Conservation (phyloP, 148 eudicot species). For the Fagopyrum tataricum region DNA sequence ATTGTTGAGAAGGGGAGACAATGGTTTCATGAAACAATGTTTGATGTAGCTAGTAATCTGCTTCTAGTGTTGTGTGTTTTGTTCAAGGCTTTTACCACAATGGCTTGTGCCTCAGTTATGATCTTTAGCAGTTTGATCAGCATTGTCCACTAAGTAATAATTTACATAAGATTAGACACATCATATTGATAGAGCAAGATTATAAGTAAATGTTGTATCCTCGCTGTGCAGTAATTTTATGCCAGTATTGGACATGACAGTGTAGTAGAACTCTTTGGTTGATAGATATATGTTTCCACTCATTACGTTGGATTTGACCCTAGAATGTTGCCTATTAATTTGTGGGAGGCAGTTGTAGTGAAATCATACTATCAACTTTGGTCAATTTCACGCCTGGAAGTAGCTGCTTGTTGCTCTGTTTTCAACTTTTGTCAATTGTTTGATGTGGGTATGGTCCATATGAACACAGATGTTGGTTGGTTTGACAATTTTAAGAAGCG, state of each 20-base stretch:
- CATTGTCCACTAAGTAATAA: neutral
- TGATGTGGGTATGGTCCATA: neutral
- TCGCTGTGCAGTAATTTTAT: neutral
- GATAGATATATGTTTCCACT: neutral
- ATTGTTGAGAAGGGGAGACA: too few species aligned
- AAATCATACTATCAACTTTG: neutral
- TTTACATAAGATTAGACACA: neutral
- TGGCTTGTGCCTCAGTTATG: neutral
- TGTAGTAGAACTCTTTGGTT: neutral
- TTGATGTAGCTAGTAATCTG: neutral
- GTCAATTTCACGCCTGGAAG: neutral
- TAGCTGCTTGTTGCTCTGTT: neutral
- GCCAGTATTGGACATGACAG: neutral
- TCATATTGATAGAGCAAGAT: neutral
- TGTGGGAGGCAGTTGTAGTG: neutral
- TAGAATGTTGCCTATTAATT: neutral
- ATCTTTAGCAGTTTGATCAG: neutral
- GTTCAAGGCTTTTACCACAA: neutral
- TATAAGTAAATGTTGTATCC: neutral
- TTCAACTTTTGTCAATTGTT: neutral
- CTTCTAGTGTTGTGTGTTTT: neutral
- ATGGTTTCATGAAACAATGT: neutral
- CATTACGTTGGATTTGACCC: neutral
- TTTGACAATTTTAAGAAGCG: neutral
- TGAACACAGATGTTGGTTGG: neutral